A percentile compares a stretch with the other conserved stretches of the same genome.
Conservation (phyloP, 202 grass and related monocot genomes). For the Zoysia matrella region DNA sequence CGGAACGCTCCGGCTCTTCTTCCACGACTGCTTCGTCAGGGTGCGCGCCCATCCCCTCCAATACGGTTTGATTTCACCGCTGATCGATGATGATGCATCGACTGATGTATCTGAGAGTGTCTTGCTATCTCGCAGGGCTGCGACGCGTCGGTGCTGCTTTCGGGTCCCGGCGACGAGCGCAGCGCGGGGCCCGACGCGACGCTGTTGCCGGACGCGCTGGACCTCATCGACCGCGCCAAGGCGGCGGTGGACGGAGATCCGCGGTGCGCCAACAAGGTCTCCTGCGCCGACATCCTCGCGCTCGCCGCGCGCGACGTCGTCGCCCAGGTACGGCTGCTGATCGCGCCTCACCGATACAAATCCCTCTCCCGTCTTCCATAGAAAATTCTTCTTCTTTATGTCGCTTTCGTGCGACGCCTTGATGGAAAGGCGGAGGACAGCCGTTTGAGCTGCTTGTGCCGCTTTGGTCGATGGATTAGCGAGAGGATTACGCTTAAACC, state of each 20-base stretch:
- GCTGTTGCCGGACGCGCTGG: slow-evolving; percentile 67
- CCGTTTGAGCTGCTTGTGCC: neutral
- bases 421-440: neutral
- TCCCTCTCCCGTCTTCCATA: neutral
- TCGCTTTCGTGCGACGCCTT: slow-evolving; percentile 26
- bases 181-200: slow-evolving; percentile 61
- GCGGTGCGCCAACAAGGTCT: slow-evolving; percentile 65
- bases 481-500: neutral
- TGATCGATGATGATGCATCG: no score
- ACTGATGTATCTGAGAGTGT: no score
- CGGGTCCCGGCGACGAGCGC: slow-evolving; percentile 56
- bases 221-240: slow-evolving; percentile 68
- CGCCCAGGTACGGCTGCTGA: slow-evolving; percentile 34
- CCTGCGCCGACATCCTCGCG: slow-evolving; percentile 86
- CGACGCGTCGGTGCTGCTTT: slow-evolving; percentile 60
- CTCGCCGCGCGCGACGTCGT: slow-evolving; percentile 82
- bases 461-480: neutral
- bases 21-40: slow-evolving; percentile 98
- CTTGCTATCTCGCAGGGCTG: no score
- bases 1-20: slow-evolving; percentile 87
- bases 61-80: no score
- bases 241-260: slow-evolving; percentile 71
- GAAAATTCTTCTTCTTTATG: neutral
- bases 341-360: no score
- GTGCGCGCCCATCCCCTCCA: slow-evolving; percentile 10